A percentile compares a stretch with the other conserved stretches of the same genome.
Conservation (phyloP, 345 rosid species). For the Salix arbutifolia region DNA sequence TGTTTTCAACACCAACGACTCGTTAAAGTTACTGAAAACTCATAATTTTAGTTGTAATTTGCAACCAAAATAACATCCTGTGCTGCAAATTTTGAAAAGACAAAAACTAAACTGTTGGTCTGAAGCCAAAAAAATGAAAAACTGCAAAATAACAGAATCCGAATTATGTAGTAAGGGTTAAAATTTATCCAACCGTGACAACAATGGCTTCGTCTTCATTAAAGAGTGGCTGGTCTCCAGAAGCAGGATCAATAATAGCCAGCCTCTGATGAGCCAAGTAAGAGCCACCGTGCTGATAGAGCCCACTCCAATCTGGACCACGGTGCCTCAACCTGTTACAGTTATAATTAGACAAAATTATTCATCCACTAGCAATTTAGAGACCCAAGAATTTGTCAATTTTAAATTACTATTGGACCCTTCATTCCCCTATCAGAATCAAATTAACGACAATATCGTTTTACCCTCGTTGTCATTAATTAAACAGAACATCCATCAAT, state of each 20-base stretch:
- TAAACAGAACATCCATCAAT: neutral
- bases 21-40: neutral
- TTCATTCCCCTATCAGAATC: neutral
- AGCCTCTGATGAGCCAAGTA: constrained; percentile 87
- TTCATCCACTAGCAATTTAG: neutral
- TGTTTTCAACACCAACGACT: constrained; percentile 14
- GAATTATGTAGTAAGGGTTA: neutral
- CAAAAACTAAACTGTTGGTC: neutral
- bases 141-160: neutral
- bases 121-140: neutral
- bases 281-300: constrained; percentile 65
- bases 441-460: neutral
- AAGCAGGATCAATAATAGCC: constrained; percentile 85
- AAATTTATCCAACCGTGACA: constrained; percentile 54
- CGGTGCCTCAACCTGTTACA: constrained; percentile 80
- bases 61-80: neutral
- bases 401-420: neutral
- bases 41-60: neutral
- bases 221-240: constrained; percentile 95
- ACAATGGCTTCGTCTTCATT: constrained; percentile 73
- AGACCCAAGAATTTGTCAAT: neutral
- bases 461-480: neutral
- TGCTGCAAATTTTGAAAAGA: no score
- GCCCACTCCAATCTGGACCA: constrained; percentile 99
- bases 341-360: neutral